Evolutionary conservation across 2,329 filamentous ascomycete genomes (phyloP).

Genomic region (Aspergillus neoniger): DNA sequence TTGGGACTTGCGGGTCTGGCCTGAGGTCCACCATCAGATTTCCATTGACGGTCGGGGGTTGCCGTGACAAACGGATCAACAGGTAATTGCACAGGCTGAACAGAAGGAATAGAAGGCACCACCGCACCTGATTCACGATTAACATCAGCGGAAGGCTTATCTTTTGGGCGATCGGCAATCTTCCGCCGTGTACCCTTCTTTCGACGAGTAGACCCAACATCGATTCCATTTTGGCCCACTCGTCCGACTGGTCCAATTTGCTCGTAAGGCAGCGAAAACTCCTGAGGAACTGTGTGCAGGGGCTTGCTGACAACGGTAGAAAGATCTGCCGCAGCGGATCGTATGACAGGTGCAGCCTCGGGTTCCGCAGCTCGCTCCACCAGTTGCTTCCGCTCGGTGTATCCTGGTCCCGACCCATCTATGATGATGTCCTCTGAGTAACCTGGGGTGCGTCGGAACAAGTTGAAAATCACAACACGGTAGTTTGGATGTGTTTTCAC

Average conservation of each 20-base stretch:
- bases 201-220: conserved; percentile 40
- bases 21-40: conserved; percentile 33
- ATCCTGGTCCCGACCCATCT: conserved; percentile 80
- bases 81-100: conserved; percentile 33
- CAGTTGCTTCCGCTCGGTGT: conserved; percentile 79
- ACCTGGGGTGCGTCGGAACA: conserved; percentile 87
- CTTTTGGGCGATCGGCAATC: conserved; percentile 59
- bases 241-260: conserved; percentile 18
- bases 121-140: conserved; percentile 30
- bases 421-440: conserved; percentile 89
- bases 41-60: conserved; percentile 33
- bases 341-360: conserved; percentile 75
- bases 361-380: conserved; percentile 78
- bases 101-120: conserved; percentile 32
- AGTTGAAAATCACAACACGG: conserved; percentile 88
- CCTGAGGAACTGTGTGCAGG: conserved; percentile 34
- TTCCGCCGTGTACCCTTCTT: conserved; percentile 57
- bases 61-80: conserved; percentile 27
- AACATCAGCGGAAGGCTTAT: conserved; percentile 40
- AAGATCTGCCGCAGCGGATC: conserved; percentile 64
- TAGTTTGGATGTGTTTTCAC: conserved; percentile 83
- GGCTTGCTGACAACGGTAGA: conserved; percentile 69
- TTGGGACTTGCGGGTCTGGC: conserved; percentile 29
- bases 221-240: conserved; percentile 28
- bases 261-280: conserved; percentile 9